Conservation (phyloP, 306 rosid species). For the Pyrus bretschneideri region DNA sequence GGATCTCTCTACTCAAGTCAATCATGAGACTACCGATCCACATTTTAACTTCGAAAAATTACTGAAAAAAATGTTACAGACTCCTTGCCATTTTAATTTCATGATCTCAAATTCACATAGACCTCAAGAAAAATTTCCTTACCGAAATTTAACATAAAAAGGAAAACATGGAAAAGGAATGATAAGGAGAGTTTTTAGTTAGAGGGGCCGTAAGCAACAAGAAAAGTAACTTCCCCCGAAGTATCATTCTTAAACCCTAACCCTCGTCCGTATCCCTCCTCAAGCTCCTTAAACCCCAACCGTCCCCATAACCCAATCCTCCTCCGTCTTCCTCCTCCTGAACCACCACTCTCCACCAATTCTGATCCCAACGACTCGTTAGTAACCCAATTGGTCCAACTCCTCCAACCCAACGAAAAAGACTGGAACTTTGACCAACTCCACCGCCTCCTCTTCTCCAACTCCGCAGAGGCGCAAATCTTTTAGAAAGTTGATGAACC, state of each 20-base stretch:
- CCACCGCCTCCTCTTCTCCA: conserved; percentile 32
- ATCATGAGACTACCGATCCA: too few relatives aligned
- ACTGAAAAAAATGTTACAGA: too few relatives aligned
- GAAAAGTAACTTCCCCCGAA: background rate
- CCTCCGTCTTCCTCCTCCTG: background rate
- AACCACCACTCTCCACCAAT: conserved; percentile 14
- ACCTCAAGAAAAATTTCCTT: too few relatives aligned
- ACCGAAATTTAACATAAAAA: too few relatives aligned
- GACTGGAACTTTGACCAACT: conserved; percentile 41
- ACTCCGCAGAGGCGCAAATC: background rate
- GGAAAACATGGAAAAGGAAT: too few relatives aligned
- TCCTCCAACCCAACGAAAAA: conserved; percentile 37
- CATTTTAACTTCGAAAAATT: too few relatives aligned
- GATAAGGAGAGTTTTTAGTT: too few relatives aligned
- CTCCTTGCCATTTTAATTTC: too few relatives aligned
- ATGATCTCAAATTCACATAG: too few relatives aligned
- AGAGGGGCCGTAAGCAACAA: background rate
- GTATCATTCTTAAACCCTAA: background rate
- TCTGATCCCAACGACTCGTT: conserved; percentile 1
- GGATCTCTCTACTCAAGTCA: too few relatives aligned
- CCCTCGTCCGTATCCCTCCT: background rate
- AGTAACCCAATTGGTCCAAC: conserved; percentile 33
- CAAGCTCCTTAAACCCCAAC: conserved; percentile 14
- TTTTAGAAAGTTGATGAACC: too few relatives aligned
- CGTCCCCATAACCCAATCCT: background rate